Percentiles rank a stretch among this genome's conserved stretches.
Evolutionary conservation across 2,329 filamentous ascomycete species (phyloP).

Genomic region (Beauveria sp.): DNA sequence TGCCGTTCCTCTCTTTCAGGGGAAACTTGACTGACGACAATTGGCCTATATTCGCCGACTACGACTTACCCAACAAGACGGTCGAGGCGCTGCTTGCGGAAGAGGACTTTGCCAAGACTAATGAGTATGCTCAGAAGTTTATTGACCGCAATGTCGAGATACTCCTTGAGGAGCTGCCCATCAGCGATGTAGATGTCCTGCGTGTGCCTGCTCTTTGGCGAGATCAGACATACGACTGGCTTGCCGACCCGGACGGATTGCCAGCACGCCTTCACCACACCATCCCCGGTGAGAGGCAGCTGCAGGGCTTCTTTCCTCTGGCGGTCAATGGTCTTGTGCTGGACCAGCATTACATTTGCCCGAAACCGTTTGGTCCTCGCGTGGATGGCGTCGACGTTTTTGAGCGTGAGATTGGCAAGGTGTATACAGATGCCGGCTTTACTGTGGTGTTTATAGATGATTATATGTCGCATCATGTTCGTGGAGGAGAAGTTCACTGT

Average conservation of each 20-base stretch:
- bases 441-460: slow-evolving; percentile 17
- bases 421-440: slow-evolving; percentile 15
- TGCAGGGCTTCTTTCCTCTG: slow-evolving; percentile 11
- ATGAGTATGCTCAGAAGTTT: slow-evolving; percentile 12
- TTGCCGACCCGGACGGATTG: background rate
- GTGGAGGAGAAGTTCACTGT: slow-evolving; percentile 19
- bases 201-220: slow-evolving; percentile 9
- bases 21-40: background rate
- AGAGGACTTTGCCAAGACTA: slow-evolving; percentile 12
- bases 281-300: background rate
- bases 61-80: background rate
- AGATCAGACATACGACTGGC: slow-evolving; percentile 7
- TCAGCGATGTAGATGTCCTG: slow-evolving; percentile 6
- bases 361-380: slow-evolving; percentile 18
- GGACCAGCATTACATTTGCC: slow-evolving; percentile 14
- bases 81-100: background rate
- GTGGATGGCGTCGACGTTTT: slow-evolving; percentile 18
- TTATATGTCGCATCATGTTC: slow-evolving; percentile 18
- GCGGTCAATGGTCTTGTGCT: slow-evolving; percentile 14
- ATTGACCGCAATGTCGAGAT: slow-evolving; percentile 8
- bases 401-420: background rate
- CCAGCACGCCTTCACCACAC: background rate
- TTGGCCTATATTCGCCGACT: background rate
- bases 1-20: background rate
- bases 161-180: slow-evolving; percentile 9